Evolutionary conservation across 345 rosid genomes (phyloP).

Genomic region (Mallotus nudiflorus): DNA sequence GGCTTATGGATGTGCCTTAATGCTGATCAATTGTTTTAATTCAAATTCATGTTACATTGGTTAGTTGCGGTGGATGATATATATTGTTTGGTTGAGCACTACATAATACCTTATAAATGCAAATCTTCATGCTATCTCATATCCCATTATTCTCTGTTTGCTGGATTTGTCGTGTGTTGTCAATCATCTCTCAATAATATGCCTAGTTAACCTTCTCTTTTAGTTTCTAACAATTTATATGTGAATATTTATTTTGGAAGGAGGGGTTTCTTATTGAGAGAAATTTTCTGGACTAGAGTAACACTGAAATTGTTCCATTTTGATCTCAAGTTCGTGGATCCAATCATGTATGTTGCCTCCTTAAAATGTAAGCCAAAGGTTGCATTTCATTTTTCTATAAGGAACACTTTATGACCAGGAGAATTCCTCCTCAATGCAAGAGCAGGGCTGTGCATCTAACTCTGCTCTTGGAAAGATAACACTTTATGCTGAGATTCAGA

Average conservation of each 20-base stretch:
- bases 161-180: not conserved
- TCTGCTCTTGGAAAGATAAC: not conserved
- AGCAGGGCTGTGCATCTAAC: not conserved
- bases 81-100: not conserved
- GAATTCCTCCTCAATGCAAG: not conserved
- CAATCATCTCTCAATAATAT: not conserved
- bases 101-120: too few species aligned
- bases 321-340: not conserved
- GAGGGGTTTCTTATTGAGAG: not conserved
- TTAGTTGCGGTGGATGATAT: not conserved
- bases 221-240: not conserved
- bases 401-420: not conserved
- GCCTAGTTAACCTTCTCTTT: not conserved
- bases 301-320: not conserved
- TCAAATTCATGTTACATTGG: not conserved
- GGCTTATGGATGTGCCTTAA: not conserved
- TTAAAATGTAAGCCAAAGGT: not conserved
- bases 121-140: too few species aligned
- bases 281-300: not conserved
- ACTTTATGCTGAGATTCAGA: not conserved
- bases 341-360: not conserved
- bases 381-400: not conserved
- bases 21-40: not conserved
- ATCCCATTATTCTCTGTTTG: not conserved
- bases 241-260: not conserved